These are phyloP conservation scores for Botrytis byssoidea DNA, from an alignment of 2,329 filamentous ascomycete species.

Conservation along the genomic window DNA sequence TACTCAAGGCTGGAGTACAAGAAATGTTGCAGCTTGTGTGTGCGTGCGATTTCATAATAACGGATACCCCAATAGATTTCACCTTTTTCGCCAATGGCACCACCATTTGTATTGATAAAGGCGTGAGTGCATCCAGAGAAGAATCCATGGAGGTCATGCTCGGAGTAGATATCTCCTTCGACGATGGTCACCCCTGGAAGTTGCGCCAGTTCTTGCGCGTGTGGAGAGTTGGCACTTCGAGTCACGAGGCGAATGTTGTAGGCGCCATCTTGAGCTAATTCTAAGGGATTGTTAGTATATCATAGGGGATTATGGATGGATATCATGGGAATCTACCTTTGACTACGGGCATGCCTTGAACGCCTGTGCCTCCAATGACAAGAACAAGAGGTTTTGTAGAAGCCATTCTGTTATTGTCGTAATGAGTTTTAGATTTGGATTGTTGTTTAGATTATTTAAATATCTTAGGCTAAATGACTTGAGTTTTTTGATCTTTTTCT, in stretches of 20 bases:
- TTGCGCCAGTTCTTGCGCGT: constrained; percentile 39
- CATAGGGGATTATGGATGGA: constrained; percentile 28
- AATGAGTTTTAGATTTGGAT: not conserved
- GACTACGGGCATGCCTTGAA: constrained; percentile 42
- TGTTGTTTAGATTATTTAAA: not conserved
- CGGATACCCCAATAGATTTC: constrained; percentile 43
- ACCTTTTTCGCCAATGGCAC: constrained; percentile 40
- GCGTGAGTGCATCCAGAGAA: constrained; percentile 40
- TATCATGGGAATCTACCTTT: constrained; percentile 31
- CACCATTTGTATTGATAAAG: constrained; percentile 46
- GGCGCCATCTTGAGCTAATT: constrained; percentile 16
- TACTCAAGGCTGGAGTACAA: constrained; percentile 43
- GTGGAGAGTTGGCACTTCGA: constrained; percentile 38
- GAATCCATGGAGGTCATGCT: constrained; percentile 39
- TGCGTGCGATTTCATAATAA: constrained; percentile 37
- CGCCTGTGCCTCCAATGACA: constrained; percentile 43
- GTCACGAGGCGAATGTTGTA: constrained; percentile 42
- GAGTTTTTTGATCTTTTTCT: not conserved
- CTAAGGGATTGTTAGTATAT: not conserved
- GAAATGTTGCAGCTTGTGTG: constrained; percentile 35
- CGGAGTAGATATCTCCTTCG: constrained; percentile 41
- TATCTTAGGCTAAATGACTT: not conserved
- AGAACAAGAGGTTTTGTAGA: constrained; percentile 52
- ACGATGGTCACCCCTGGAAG: constrained; percentile 43
- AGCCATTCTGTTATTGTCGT: not conserved